Evolutionary conservation across 345 rosid species (phyloP).

Genomic region (Zanthoxylum bungeanum): DNA sequence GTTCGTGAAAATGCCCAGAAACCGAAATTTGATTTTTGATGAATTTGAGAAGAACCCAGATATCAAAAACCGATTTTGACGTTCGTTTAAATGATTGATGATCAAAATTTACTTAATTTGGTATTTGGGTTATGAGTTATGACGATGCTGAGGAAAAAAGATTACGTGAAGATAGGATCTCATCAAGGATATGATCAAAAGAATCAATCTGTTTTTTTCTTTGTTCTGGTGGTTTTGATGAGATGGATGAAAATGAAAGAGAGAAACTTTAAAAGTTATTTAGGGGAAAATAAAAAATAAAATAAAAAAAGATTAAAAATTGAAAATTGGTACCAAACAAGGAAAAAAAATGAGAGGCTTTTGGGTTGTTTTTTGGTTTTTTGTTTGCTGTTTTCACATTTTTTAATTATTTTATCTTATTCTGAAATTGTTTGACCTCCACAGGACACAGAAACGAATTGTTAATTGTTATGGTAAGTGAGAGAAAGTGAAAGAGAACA

Average conservation of each 20-base stretch:
- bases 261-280: not conserved
- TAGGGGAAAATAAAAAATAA: not conserved
- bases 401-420: too few relatives aligned
- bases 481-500: too few relatives aligned
- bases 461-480: too few relatives aligned
- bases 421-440: too few relatives aligned
- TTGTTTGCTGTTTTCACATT: too few relatives aligned
- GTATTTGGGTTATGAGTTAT: not conserved
- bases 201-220: not conserved
- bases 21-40: too few relatives aligned
- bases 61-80: not conserved
- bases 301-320: not conserved
- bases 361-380: not conserved
- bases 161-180: slow-evolving; percentile 13
- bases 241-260: not conserved
- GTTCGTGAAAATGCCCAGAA: too few relatives aligned
- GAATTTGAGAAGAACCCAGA: not conserved
- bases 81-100: not conserved
- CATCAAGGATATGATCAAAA: slow-evolving; percentile 5
- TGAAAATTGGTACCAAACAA: too few relatives aligned
- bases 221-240: not conserved
- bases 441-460: too few relatives aligned
- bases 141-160: slow-evolving; percentile 4
- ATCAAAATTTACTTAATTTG: not conserved
- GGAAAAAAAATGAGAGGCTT: too few relatives aligned